Evolutionary conservation across 1,139 yeast genomes (phyloP), one percentile per base, ranked within the genome.

Genomic region (Suhomyces chickasaworum): DNA sequence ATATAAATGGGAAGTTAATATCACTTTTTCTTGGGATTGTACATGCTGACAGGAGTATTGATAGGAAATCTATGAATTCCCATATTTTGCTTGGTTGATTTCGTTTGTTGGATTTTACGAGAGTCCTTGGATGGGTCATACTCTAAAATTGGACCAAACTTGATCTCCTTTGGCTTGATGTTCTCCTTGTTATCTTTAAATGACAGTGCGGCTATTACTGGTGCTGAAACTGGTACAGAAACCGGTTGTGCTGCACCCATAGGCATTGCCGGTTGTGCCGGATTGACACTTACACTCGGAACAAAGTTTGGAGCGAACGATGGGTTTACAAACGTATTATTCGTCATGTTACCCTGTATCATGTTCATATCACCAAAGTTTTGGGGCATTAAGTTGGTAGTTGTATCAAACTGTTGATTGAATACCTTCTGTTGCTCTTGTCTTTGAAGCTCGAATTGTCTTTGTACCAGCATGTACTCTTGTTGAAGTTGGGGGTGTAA

Each of bases 71-170:
- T 54, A 42, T 68, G 66, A 25, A 64, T 54, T 3, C 66, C 68
- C 32, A 47, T 53, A 23, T 53, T 54, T 18, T 58, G 55, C 41
- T 60, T 59, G 20, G 54, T 41, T 10, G 51, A 30, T 41, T 54
- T 53, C 36, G 52, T 39, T 36, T 53, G 57, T 22, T 52, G 59
- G n/a, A 52, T 41, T 32, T 52, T 53, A 33, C 46, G 45, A 8
- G 59, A 52, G 44, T 69, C 71, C 46, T 66, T 68, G 8, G 74
- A 69, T 5, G 77, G 77, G 51, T 72, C 76, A 47, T 72, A 72
- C 37, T 65, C 77, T 43, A 72, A 57, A 48, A 72, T 71, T 3
- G 77, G 77, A 18, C 75, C 75, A 54, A 72, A 72, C 31, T 64
- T 71, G 40, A 71, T 68, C 42, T 68, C 67, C 42, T 58, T 68